phyloP scores from a whole-genome alignment of 495 filamentous ascomycete genomes.

The Lichina pygmaea region DNA sequence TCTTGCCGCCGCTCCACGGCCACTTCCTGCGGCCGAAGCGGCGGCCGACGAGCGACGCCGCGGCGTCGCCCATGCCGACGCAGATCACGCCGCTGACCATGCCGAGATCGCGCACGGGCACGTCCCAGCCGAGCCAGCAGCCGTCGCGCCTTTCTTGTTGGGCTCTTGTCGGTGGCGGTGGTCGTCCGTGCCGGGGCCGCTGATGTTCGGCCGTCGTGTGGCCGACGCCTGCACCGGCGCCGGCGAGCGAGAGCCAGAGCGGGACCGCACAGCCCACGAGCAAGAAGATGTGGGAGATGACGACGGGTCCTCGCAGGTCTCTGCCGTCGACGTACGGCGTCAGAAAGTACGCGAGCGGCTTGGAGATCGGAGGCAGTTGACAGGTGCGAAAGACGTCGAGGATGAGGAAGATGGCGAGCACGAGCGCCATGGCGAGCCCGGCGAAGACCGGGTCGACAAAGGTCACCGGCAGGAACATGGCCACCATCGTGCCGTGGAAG shows the following conservation, averaged over 20 bases:
- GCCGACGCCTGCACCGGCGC: conserved; percentile 13
- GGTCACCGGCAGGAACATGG: conserved; percentile 69
- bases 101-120: conserved; percentile 39
- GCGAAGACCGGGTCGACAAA: conserved; percentile 69
- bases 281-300: conserved; percentile 86
- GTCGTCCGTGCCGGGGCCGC: conserved; percentile 18
- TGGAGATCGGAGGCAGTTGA: conserved; percentile 69
- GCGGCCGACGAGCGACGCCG: conserved; percentile 77
- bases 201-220: conserved; percentile 4
- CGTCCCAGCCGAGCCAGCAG: conserved; percentile 40
- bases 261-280: conserved; percentile 91
- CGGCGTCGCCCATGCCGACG: conserved; percentile 86
- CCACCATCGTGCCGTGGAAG: conserved; percentile 94
- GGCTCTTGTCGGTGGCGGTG: conserved; percentile 2
- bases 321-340: conserved; percentile 86
- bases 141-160: background rate
- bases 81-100: conserved; percentile 84
- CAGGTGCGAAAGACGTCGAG: conserved; percentile 73
- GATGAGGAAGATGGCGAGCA: conserved; percentile 59
- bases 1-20: conserved; percentile 93
- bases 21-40: conserved; percentile 70
- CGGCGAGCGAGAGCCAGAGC: conserved; percentile 65
- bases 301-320: conserved; percentile 77
- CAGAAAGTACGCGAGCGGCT: conserved; percentile 58
- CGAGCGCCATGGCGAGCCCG: conserved; percentile 44